Conservation (phyloP, 345 rosid genomes). For the Citrus australasica region DNA sequence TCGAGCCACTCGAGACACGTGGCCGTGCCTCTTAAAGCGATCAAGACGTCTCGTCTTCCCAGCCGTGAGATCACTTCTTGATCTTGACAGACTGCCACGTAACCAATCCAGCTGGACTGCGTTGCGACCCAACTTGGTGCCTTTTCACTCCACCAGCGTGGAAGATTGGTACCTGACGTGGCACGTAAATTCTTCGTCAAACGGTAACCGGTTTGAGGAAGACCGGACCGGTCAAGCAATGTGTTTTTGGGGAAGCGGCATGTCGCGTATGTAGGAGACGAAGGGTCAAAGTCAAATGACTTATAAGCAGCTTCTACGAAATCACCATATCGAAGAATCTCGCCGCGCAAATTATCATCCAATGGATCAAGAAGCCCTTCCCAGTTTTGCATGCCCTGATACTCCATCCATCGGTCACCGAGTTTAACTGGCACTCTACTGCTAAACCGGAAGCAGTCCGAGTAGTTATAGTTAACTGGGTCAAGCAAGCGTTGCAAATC, state of each 20-base stretch:
- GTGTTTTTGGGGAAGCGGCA: slow-evolving; percentile 54
- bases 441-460: background rate
- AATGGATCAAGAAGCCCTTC: slow-evolving; percentile 77
- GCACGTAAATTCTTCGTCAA: slow-evolving; percentile 61
- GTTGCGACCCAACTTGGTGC: slow-evolving; percentile 64
- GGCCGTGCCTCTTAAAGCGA: slow-evolving; percentile 81
- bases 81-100: slow-evolving; percentile 84
- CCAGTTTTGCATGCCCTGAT: slow-evolving; percentile 61
- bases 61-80: slow-evolving; percentile 71
- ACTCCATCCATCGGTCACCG: slow-evolving; percentile 47
- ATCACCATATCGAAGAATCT: slow-evolving; percentile 79
- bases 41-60: slow-evolving; percentile 84
- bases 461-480: slow-evolving; percentile 25
- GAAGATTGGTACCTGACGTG: slow-evolving; percentile 69
- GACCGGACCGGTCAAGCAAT: slow-evolving; percentile 53
- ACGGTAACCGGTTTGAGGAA: slow-evolving; percentile 63
- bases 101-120: slow-evolving; percentile 93
- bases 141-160: slow-evolving; percentile 76
- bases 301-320: slow-evolving; percentile 81
- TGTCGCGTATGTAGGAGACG: slow-evolving; percentile 59
- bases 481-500: slow-evolving; percentile 55
- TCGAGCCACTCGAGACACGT: slow-evolving; percentile 96
- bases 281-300: slow-evolving; percentile 70
- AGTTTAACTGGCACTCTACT: slow-evolving; percentile 23
- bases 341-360: slow-evolving; percentile 68